Evolutionary conservation across 345 rosid genomes (phyloP), one percentile per base, ranked within the genome.

Genomic region (Hibiscus syriacus): DNA sequence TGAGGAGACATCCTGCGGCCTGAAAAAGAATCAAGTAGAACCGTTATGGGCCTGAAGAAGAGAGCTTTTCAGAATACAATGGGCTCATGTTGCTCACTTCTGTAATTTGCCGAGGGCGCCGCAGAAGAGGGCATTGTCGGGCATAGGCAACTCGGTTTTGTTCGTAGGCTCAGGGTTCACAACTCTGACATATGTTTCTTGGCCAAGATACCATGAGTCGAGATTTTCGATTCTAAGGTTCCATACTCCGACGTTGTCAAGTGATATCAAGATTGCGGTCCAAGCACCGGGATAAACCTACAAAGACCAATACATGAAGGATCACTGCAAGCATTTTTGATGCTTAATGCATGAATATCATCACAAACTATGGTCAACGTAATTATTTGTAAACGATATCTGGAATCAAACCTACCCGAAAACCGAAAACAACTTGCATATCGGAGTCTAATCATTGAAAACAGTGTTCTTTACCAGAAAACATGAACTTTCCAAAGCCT

Each of bases 241-340:
- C 98, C 99, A 95, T 46, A 87, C 86, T 72, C 99, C 99, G 43
- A 93, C 98, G 53, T 95, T 95, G 82, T 95, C 99, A 6, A 95
- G 85, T 36, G 99, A 95, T 68, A 92, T 81, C 82, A 95, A 79
- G 70, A 95, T 85, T 9, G 91, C 87, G 6, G 99, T 87, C 99
- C 99, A 95, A 25, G 98, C 98, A 43, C 96, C 97, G 16, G 99
- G 98, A 80, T 87, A 95, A 58, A 92, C 99, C 98, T 95, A 62
- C 29, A 39, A n/a, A 64, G 11, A 36, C 16, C 27, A 20, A 48
- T 19, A 39, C 50, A 58, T 61, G 17, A 70, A 2, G 34, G 30
- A 25, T 49, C 14, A 12, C 23, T 22, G 32, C 6, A 41, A 12
- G 66, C 22, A 39, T 23, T 5, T 16, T 55, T 27, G n/a, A 27